Evolutionary conservation across 805 yeast genomes (phyloP).

Genomic region (Pichia insulana): DNA sequence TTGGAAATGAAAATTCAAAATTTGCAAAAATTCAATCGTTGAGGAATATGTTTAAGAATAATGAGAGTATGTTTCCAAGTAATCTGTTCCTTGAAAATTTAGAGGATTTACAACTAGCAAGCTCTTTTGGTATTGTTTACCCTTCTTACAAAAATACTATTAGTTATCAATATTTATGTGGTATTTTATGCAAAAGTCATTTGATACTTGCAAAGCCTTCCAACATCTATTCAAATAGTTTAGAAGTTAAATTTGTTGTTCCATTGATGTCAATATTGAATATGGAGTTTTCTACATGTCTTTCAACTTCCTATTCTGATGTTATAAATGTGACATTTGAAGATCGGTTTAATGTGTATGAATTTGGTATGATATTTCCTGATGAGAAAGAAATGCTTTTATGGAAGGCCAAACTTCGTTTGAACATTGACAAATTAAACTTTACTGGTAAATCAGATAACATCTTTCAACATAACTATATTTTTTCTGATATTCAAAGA

Average conservation of each 20-base stretch:
- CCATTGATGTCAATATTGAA: slow-evolving; percentile 33
- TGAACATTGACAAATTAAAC: slow-evolving; percentile 9
- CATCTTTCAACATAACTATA: slow-evolving; percentile 16
- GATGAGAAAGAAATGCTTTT: slow-evolving; percentile 27
- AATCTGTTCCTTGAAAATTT: slow-evolving; percentile 36
- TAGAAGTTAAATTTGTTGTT: slow-evolving; percentile 36
- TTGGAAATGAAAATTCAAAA: slow-evolving; percentile 15
- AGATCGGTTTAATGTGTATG: slow-evolving; percentile 32
- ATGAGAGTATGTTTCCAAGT: slow-evolving; percentile 9
- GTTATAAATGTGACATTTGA: slow-evolving; percentile 42
- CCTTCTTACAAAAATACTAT: slow-evolving; percentile 15
- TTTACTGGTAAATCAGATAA: slow-evolving; percentile 13
- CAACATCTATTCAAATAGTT: slow-evolving; percentile 16
- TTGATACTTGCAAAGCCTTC: slow-evolving; percentile 30
- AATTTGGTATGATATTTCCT: slow-evolving; percentile 32
- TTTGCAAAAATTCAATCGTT: slow-evolving; percentile 14
- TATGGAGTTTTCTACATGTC: slow-evolving; percentile 1
- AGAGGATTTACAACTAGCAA: slow-evolving; percentile 37
- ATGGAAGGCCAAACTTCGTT: slow-evolving; percentile 33
- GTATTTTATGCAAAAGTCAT: slow-evolving; percentile 43
- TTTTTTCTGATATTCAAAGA: slow-evolving; percentile 18
- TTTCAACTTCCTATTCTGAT: slow-evolving; percentile 25
- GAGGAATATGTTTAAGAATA: slow-evolving; percentile 10
- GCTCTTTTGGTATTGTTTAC: slow-evolving; percentile 37
- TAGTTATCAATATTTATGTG: slow-evolving; percentile 26